Evolutionary conservation across 805 yeast species (phyloP).

Genomic region (Isabelozyma gotoi): DNA sequence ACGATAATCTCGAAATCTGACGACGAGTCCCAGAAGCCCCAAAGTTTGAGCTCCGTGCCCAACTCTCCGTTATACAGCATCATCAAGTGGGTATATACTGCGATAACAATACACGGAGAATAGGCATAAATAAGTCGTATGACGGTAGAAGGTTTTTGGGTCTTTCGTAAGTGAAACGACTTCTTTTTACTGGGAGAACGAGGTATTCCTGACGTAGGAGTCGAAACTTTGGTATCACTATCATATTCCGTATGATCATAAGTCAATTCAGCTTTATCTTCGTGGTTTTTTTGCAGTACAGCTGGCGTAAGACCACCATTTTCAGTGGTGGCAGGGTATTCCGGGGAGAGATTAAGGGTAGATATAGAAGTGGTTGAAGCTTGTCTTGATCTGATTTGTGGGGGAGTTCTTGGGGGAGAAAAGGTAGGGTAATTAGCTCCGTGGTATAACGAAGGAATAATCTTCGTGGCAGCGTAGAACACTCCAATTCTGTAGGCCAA

Average conservation of each 20-base stretch:
- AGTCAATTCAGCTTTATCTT: background rate
- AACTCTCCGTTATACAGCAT: conserved; percentile 82
- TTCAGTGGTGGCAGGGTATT: background rate
- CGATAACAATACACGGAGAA: conserved; percentile 91
- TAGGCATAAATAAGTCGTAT: conserved; percentile 74
- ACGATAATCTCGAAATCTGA: conserved; percentile 30
- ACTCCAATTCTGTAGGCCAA: conserved; percentile 84
- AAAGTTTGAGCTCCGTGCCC: conserved; percentile 58
- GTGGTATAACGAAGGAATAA: conserved; percentile 74
- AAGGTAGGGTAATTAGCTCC: conserved; percentile 30
- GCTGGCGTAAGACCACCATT: background rate
- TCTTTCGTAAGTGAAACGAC: conserved; percentile 13
- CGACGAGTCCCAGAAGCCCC: conserved; percentile 50
- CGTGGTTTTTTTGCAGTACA: too few species aligned
- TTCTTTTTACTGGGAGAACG: conserved; percentile 4
- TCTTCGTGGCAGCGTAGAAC: conserved; percentile 88
- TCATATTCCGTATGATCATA: background rate
- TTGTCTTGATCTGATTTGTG: conserved; percentile 32
- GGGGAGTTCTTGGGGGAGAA: conserved; percentile 42
- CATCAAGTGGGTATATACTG: conserved; percentile 92
- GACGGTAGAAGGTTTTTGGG: conserved; percentile 30
- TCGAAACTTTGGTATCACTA: conserved; percentile 6
- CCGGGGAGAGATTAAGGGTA: conserved; percentile 6
- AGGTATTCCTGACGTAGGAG: conserved; percentile 11
- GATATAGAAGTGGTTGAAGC: conserved; percentile 26